Percentiles rank a stretch among this genome's conserved stretches.
phyloP scores from a whole-genome alignment of 2,329 filamentous ascomycete genomes.

The Boeremia lycopersici region DNA sequence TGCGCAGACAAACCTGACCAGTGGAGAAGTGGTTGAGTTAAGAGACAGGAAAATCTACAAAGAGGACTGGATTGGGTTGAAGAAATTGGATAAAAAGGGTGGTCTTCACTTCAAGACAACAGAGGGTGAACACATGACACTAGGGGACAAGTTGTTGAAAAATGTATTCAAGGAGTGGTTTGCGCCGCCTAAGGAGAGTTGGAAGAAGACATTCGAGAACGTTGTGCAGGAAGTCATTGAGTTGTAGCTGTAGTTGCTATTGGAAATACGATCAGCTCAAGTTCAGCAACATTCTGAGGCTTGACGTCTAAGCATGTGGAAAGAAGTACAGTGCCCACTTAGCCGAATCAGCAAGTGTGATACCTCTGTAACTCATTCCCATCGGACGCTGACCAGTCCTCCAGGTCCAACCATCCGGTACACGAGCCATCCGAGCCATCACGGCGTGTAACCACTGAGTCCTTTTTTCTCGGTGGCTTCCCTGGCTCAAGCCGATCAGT shows the following conservation, averaged over 20 bases:
- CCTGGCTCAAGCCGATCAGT: too few relatives aligned
- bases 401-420: too few relatives aligned
- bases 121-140: constrained; percentile 82
- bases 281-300: too few relatives aligned
- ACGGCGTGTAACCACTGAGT: not conserved
- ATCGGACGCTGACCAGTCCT: too few relatives aligned
- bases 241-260: constrained; percentile 21
- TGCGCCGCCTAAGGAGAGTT: constrained; percentile 49
- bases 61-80: constrained; percentile 93
- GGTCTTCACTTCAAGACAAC: constrained; percentile 76
- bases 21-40: constrained; percentile 67
- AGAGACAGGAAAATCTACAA: constrained; percentile 75
- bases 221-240: constrained; percentile 32
- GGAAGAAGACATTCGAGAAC: constrained; percentile 12
- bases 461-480: not conserved
- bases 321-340: too few relatives aligned
- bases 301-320: too few relatives aligned
- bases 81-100: constrained; percentile 76
- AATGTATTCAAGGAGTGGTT: constrained; percentile 72
- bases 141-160: constrained; percentile 69
- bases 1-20: constrained; percentile 72
- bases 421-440: not conserved
- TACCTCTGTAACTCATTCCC: not conserved
- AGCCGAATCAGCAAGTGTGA: not conserved
- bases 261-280: too few relatives aligned